Conservation (phyloP, 2,329 filamentous ascomycete species). For the Sporothrix phasma region DNA sequence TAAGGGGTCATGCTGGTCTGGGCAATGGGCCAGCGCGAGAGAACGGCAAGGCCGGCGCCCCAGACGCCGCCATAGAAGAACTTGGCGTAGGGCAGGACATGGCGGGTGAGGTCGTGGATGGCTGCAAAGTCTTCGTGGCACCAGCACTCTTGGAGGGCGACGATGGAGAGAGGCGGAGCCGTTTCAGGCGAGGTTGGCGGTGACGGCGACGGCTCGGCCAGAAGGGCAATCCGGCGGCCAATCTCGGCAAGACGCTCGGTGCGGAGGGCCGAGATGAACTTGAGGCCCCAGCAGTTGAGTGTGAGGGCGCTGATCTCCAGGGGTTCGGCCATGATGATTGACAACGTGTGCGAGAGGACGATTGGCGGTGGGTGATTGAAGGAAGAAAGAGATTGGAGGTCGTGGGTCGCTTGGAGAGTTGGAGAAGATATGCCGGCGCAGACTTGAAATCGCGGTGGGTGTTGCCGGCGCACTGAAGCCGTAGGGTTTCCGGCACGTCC, state of each 20-base stretch:
- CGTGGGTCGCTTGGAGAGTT: neutral
- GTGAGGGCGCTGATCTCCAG: slow-evolving; percentile 66
- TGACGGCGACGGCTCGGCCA: slow-evolving; percentile 49
- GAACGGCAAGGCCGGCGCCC: slow-evolving; percentile 77
- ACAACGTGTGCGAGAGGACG: neutral
- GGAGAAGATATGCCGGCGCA: neutral
- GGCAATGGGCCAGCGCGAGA: slow-evolving; percentile 86
- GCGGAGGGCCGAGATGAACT: slow-evolving; percentile 71
- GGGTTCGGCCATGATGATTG: neutral
- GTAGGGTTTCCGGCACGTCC: neutral
- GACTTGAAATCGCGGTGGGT: neutral
- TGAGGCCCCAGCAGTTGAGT: slow-evolving; percentile 95
- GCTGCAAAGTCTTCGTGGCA: slow-evolving; percentile 63
- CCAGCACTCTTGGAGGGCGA: slow-evolving; percentile 63
- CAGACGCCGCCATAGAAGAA: slow-evolving; percentile 88
- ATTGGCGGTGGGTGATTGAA: neutral
- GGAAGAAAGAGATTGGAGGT: neutral
- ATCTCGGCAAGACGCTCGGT: slow-evolving; percentile 73
- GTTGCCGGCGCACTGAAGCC: neutral
- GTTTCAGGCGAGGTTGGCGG: slow-evolving; percentile 36
- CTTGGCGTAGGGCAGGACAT: slow-evolving; percentile 78
- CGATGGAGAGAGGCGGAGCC: slow-evolving; percentile 60
- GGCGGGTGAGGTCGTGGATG: slow-evolving; percentile 61
- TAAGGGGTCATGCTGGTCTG: slow-evolving; percentile 81
- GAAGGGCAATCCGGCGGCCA: slow-evolving; percentile 59